These are phyloP conservation scores for Bonia amplexicaulis DNA, from an alignment of 176 grass and related monocot genomes.

Conservation along the genomic window DNA sequence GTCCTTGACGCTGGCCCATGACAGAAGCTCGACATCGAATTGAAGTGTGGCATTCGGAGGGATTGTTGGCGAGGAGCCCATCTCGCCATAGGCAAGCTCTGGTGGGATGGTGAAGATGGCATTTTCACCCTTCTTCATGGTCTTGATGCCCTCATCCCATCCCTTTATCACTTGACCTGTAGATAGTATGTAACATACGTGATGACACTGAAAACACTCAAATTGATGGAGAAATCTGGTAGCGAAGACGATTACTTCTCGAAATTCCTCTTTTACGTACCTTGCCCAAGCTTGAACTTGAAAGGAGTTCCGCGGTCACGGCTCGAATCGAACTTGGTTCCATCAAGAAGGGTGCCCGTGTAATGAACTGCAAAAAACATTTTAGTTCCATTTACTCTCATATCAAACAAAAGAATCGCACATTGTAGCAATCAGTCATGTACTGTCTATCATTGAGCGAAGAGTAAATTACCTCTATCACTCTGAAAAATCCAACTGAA, in stretches of 20 bases:
- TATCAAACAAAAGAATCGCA: not conserved
- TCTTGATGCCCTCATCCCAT: constrained; percentile 90
- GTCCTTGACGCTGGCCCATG: constrained; percentile 83
- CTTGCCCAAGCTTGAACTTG: constrained; percentile 90
- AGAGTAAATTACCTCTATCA: too few relatives aligned
- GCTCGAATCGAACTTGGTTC: constrained; percentile 86
- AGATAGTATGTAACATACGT: not conserved
- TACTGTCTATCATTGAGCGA: too few relatives aligned
- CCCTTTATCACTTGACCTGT: constrained; percentile 89
- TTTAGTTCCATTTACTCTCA: not conserved
- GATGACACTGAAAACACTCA: not conserved
- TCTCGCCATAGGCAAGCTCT: constrained; percentile 74
- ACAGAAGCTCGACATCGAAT: constrained; percentile 79
- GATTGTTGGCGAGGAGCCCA: constrained; percentile 58
- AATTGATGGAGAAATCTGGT: too few relatives aligned
- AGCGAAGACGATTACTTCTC: not conserved
- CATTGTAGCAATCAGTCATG: not conserved
- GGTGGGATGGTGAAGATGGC: constrained; percentile 79
- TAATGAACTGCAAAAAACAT: constrained; percentile 56
- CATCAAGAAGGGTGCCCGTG: constrained; percentile 82
- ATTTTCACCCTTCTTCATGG: constrained; percentile 94
- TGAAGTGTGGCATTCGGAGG: constrained; percentile 68
- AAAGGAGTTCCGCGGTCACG: constrained; percentile 80
- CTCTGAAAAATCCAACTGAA: too few relatives aligned
- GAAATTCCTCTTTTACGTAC: not conserved